These are phyloP conservation scores for Medicago truncatula DNA, from an alignment of 306 rosid genomes.

Conservation along the genomic window DNA sequence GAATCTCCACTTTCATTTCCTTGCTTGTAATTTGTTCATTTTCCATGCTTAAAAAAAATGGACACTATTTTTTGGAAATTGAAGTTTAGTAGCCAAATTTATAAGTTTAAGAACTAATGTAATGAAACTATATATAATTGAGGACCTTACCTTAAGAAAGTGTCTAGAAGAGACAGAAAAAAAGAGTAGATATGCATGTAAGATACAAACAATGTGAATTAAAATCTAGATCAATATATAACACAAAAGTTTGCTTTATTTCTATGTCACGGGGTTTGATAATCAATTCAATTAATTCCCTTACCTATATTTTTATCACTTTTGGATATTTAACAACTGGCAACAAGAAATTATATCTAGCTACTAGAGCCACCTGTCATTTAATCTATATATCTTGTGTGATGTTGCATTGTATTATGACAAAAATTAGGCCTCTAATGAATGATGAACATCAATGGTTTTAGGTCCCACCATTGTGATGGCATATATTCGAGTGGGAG, in stretches of 20 bases:
- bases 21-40: conserved; percentile 37
- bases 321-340: conserved; percentile 49
- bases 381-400: background rate
- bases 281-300: conserved; percentile 46
- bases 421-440: conserved; percentile 1
- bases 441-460: background rate
- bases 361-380: conserved; percentile 11
- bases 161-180: conserved; percentile 23
- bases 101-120: background rate
- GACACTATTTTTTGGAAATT: background rate
- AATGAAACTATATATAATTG: background rate
- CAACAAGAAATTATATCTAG: conserved; percentile 19
- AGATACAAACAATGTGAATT: conserved; percentile 28
- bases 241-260: conserved; percentile 29
- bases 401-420: conserved; percentile 45
- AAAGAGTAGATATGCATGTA: conserved; percentile 21
- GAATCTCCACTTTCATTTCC: conserved; percentile 53
- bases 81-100: background rate
- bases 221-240: conserved; percentile 30
- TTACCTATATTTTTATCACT: conserved; percentile 53
- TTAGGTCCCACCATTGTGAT: conserved; percentile 44
- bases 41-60: conserved; percentile 39
- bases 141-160: conserved; percentile 25
- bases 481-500: conserved; percentile 46
- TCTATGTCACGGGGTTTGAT: conserved; percentile 60